These are phyloP conservation scores for Dryadomyces quercus-mongolicae DNA, from an alignment of 2,329 filamentous ascomycete species.

Conservation along the genomic window DNA sequence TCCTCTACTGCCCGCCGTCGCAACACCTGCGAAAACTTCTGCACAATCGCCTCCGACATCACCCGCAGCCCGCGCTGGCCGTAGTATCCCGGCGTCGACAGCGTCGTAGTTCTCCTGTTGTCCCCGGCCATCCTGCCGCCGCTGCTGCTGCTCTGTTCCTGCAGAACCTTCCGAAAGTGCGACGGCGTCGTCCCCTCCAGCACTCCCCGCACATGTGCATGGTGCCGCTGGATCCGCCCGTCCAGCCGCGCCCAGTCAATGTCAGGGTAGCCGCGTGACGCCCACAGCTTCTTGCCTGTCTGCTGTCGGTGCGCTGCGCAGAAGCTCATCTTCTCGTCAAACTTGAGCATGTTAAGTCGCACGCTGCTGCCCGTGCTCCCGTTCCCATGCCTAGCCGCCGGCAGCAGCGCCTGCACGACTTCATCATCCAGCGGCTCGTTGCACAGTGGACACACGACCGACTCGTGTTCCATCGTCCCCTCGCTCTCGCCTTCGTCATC, in stretches of 20 bases:
- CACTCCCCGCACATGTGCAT: conserved; percentile 42
- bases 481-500: conserved; percentile 2
- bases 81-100: conserved; percentile 73
- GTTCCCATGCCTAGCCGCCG: neutral
- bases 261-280: conserved; percentile 48
- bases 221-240: conserved; percentile 43
- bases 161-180: conserved; percentile 47
- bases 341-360: conserved; percentile 26
- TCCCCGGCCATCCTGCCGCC: conserved; percentile 41
- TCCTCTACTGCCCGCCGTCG: conserved; percentile 52
- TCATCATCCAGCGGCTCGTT: conserved; percentile 41
- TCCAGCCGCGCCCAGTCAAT: conserved; percentile 58
- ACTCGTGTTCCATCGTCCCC: conserved; percentile 1
- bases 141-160: conserved; percentile 32
- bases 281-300: conserved; percentile 36
- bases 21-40: conserved; percentile 45
- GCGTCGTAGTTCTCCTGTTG: conserved; percentile 31
- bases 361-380: neutral
- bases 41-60: conserved; percentile 60
- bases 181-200: conserved; percentile 43
- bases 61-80: conserved; percentile 59
- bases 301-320: conserved; percentile 50
- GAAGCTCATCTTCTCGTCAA: conserved; percentile 49
- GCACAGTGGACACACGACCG: conserved; percentile 52
- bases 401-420: conserved; percentile 28